A percentile compares a stretch with the other conserved stretches of the same genome.
Conservation (phyloP, 116 monocot species). For the Zostera marina region DNA sequence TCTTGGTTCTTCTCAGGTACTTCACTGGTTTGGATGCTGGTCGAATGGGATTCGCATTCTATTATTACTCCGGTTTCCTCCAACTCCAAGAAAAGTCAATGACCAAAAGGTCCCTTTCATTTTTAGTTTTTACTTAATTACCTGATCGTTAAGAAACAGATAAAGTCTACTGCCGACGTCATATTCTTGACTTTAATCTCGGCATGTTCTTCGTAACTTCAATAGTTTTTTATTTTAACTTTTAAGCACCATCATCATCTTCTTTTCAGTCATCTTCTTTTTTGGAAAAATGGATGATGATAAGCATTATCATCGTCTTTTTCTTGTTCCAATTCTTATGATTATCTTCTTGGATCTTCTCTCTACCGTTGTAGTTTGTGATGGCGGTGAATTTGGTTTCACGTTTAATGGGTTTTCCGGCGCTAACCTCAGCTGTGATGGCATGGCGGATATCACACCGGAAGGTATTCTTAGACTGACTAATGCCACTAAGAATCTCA, state of each 20-base stretch:
- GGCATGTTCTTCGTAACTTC: too few relatives aligned
- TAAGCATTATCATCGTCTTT: too few relatives aligned
- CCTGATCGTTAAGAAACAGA: too few relatives aligned
- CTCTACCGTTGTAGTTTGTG: neutral
- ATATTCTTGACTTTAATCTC: too few relatives aligned
- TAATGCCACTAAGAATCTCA: conserved; percentile 17
- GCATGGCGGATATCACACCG: conserved; percentile 10
- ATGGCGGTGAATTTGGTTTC: neutral
- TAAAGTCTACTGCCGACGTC: too few relatives aligned
- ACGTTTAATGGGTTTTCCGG: conserved; percentile 18
- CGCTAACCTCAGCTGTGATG: conserved; percentile 19
- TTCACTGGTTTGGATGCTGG: conserved; percentile 6
- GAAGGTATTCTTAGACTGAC: conserved; percentile 31
- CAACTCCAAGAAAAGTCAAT: neutral
- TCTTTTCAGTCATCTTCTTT: neutral
- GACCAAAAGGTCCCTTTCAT: neutral
- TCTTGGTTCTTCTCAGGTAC: neutral
- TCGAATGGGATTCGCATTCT: conserved; percentile 4
- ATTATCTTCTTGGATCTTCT: neutral
- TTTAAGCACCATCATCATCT: too few relatives aligned
- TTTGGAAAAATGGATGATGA: too few relatives aligned
- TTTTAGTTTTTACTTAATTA: too few relatives aligned
- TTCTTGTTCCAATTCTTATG: neutral
- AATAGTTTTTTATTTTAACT: too few relatives aligned
- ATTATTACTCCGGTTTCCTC: neutral